Base-by-base conservation (phyloP, 495 filamentous ascomycete genomes). In the Penicillium lividum region DNA sequence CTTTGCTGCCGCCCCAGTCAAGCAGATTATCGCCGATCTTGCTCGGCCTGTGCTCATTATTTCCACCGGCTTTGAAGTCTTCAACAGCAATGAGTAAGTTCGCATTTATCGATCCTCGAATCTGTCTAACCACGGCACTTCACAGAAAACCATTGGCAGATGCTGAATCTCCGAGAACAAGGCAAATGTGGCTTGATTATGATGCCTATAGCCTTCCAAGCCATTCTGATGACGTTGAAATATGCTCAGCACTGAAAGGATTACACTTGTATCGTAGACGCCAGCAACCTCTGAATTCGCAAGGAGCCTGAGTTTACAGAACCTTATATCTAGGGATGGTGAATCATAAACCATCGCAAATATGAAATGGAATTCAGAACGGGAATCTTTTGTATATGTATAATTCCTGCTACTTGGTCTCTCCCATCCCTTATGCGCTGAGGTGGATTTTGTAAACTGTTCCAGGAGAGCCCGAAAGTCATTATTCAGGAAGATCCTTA, bases 151-250 rank as follows among this genome's bases (percentile, higher is more conserved):
- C 58, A 56, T 67, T 60, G 40, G 60, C 65, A 53, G 72, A 76
- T 56, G 57, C 70, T 52, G 70, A 72, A 63, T 72, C 72, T 68
- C 72, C 72, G 53, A 69, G 69, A 56, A 74, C 70, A 55, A 70
- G 53, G 59, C 52, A 73, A 63, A 76, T 76, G 72, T 67, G 67
- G 63, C 45, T 69, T 47, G 59, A 62, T 63, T 57, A 71, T 69
- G 62, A 65, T 59, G 50, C 51, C 52, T 64, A 61, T 61, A 65
- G 54, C 60, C 57, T 68, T 59, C 62, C 66, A 58, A 61, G 54
- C 59, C 59, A 65, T 65, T 54, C 62, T 58, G 59, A 65, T 61
- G 62, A 68, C 13, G 59, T 65, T 61, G 60, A 68, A 51, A 62
- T 68, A 59, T 61, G 62, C 60, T 57, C 16, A 63, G 62, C 62